Evolutionary conservation across 805 yeast species (phyloP).

Genomic region (Candida alai): DNA sequence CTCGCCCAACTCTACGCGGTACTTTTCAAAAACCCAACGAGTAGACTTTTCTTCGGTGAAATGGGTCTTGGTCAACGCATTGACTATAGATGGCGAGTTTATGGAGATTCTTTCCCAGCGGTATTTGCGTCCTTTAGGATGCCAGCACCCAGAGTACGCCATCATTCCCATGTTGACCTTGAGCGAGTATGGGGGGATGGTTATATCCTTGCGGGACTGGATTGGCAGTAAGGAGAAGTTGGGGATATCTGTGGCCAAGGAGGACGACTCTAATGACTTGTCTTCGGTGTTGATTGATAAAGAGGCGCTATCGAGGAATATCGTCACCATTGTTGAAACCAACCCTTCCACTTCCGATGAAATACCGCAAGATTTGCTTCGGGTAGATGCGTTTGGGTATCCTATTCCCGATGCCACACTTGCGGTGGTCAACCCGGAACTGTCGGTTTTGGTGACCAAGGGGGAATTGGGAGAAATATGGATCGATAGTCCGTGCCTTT

Average conservation of each 20-base stretch:
- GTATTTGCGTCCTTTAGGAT: slow-evolving; percentile 89
- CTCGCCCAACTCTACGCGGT: slow-evolving; percentile 79
- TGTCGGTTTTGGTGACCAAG: slow-evolving; percentile 64
- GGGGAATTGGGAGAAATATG: slow-evolving; percentile 93
- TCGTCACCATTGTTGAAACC: slow-evolving; percentile 61
- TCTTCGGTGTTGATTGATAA: slow-evolving; percentile 72
- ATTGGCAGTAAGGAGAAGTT: slow-evolving; percentile 57
- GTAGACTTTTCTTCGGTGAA: slow-evolving; percentile 76
- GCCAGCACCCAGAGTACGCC: slow-evolving; percentile 66
- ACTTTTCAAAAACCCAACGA: slow-evolving; percentile 67
- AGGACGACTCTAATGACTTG: slow-evolving; percentile 40
- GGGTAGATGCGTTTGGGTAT: slow-evolving; percentile 90
- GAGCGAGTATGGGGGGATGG: slow-evolving; percentile 95
- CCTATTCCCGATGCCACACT: slow-evolving; percentile 93
- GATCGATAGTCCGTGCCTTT: slow-evolving; percentile 90
- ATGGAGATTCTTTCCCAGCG: slow-evolving; percentile 83
- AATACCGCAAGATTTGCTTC: slow-evolving; percentile 35
- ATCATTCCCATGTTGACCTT: slow-evolving; percentile 86
- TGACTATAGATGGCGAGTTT: slow-evolving; percentile 90
- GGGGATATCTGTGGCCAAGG: slow-evolving; percentile 40
- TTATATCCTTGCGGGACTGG: slow-evolving; percentile 90
- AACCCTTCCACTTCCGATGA: slow-evolving; percentile 50
- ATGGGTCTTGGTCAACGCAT: slow-evolving; percentile 88
- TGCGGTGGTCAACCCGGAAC: slow-evolving; percentile 94
- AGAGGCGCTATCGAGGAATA: slow-evolving; percentile 66